phyloP scores from a whole-genome alignment of 805 yeast genomes.

The Tetrapisispora fleetii region DNA sequence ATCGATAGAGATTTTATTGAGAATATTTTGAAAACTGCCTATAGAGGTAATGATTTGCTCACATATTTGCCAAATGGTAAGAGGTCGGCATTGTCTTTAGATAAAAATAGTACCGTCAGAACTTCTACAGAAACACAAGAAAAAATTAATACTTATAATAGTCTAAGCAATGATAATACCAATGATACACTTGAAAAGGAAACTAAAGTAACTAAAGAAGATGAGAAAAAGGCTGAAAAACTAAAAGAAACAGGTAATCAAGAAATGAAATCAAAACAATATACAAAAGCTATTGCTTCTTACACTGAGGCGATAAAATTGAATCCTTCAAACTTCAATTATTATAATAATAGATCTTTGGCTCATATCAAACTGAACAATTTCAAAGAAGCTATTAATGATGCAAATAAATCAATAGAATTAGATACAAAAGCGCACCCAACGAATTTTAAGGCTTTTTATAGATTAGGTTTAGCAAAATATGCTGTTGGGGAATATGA shows the following conservation, averaged over 20 bases:
- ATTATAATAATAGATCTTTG: conserved; percentile 88
- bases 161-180: background rate
- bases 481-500: conserved; percentile 83
- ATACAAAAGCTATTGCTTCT: conserved; percentile 54
- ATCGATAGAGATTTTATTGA: conserved; percentile 43
- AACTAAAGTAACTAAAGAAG: conserved; percentile 14
- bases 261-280: conserved; percentile 69
- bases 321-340: conserved; percentile 67
- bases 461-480: conserved; percentile 84
- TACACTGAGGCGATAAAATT: conserved; percentile 71
- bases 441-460: conserved; percentile 77
- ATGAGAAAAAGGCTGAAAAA: conserved; percentile 55
- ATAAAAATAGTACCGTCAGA: conserved; percentile 3
- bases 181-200: conserved; percentile 30
- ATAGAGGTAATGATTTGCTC: conserved; percentile 38
- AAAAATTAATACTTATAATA: background rate
- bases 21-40: conserved; percentile 29
- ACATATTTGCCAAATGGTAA: background rate
- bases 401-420: conserved; percentile 70
- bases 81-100: background rate
- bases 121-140: conserved; percentile 10
- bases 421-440: conserved; percentile 70
- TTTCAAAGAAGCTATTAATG: conserved; percentile 66
- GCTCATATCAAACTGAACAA: conserved; percentile 71
- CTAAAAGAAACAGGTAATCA: conserved; percentile 79